phyloP scores from a whole-genome alignment of 176 grass and related monocot genomes.

The Oropetium thomaeum region DNA sequence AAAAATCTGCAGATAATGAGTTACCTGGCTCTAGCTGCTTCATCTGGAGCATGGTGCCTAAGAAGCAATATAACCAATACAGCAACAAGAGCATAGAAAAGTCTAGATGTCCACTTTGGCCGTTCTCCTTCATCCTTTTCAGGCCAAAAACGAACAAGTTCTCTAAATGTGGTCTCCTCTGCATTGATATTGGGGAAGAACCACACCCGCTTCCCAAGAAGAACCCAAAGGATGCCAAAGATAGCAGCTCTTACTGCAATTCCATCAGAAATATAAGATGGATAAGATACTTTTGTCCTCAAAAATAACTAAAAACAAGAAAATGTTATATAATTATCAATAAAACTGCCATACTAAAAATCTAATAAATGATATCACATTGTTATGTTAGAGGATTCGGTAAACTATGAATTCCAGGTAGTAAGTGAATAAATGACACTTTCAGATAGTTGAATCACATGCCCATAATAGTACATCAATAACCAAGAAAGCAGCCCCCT shows the following conservation, averaged over 20 bases:
- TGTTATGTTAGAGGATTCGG: slow-evolving; percentile 11
- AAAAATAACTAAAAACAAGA: background rate
- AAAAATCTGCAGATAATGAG: slow-evolving; percentile 28
- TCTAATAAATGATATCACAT: background rate
- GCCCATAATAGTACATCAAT: background rate
- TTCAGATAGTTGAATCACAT: background rate
- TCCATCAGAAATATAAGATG: slow-evolving; percentile 22
- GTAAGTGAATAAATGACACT: background rate
- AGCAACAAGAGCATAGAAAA: slow-evolving; percentile 66
- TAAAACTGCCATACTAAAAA: background rate
- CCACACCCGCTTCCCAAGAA: slow-evolving; percentile 94
- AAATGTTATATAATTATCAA: background rate
- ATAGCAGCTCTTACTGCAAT: slow-evolving; percentile 82
- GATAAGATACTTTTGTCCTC: background rate
- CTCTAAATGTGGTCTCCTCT: slow-evolving; percentile 97
- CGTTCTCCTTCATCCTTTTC: slow-evolving; percentile 84
- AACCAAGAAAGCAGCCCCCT: background rate
- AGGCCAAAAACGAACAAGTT: slow-evolving; percentile 90
- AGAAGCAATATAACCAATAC: slow-evolving; percentile 71
- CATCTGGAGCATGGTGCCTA: slow-evolving; percentile 96
- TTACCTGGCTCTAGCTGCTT: slow-evolving; percentile 99
- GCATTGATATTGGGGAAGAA: slow-evolving; percentile 99
- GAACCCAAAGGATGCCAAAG: slow-evolving; percentile 76
- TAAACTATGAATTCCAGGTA: slow-evolving; percentile 4
- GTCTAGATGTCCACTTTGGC: slow-evolving; percentile 85